Conservation (phyloP, 2,329 filamentous ascomycete genomes). For the Talaromyces sp. region DNA sequence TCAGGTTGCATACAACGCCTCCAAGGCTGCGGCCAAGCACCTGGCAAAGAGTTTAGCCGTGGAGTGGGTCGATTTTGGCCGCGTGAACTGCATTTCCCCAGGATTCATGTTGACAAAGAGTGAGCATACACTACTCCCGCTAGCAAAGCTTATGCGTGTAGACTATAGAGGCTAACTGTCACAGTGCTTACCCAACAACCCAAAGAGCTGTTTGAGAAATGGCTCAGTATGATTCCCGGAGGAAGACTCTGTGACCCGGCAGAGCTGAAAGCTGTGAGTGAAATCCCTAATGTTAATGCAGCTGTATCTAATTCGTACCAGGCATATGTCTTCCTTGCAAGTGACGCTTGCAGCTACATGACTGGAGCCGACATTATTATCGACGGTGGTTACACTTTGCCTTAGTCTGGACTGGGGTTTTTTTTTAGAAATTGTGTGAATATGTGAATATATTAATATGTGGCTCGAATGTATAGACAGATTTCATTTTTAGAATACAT, state of each 20-base stretch:
- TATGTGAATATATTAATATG: no score
- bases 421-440: no score
- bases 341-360: constrained; percentile 45
- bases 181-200: constrained; percentile 19
- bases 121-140: neutral
- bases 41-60: constrained; percentile 35
- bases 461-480: no score
- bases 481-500: no score
- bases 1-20: constrained; percentile 35
- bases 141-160: no score
- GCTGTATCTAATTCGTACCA: constrained; percentile 2
- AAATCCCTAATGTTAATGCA: neutral
- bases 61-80: constrained; percentile 35
- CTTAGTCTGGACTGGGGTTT: constrained; percentile 8
- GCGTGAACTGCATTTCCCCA: constrained; percentile 38
- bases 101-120: constrained; percentile 11
- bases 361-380: constrained; percentile 44
- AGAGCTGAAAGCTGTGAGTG: constrained; percentile 28
- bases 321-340: constrained; percentile 42
- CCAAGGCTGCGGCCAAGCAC: constrained; percentile 31
- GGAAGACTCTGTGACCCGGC: constrained; percentile 31
- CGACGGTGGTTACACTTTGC: constrained; percentile 43
- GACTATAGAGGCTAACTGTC: neutral
- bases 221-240: constrained; percentile 35
- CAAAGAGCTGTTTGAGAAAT: constrained; percentile 33